Evolutionary conservation across 805 yeast species (phyloP), one percentile per base, ranked within the genome.

Genomic region (Blastobotrys peoriensis): DNA sequence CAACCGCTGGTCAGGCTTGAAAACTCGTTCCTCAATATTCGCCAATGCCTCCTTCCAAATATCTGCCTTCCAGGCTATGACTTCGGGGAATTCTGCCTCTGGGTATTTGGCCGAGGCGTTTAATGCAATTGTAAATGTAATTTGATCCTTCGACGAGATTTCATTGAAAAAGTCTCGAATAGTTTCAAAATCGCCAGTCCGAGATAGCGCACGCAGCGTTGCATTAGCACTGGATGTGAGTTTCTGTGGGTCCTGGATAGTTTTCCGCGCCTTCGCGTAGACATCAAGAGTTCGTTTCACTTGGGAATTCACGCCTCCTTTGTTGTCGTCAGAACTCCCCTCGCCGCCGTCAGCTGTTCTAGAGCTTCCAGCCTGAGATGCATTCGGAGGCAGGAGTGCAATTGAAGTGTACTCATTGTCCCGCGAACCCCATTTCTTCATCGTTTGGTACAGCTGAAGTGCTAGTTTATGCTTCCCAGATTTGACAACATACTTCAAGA

Each of bases 371-470:
- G 30, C 8, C 39, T 40, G 18, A 8, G 8, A 8, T 13, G 30
- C 30, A 8, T 25, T 25, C 13, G 30, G 8, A 13, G 30, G 30
- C 30, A 25, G 8, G 10, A 25, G 8, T 25, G 30, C 30, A 25
- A 38, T 28, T 23, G 23, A 33, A 3, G 51, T 48, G 20, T 36
- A 39, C 18, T 38, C 46, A 25, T 44, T 48, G 5, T 43, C 52
- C 4, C 36, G 33, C 5, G 45, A 44, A 5, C 54, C 52, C 54
- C 54, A 51, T 36, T 51, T 51, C 28, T 49, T 47, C 43, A 51
- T 46, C 16, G 20, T 20, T 3, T 38, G 36, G 33, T 36, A 40
- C 16, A 51, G 34, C 35, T 44, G 30, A 13, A 37, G 23, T 3
- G 52, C 54, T n/a, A 41, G 42, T 20, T 41, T 18, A 20, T 42